Evolutionary conservation across 768 basidiomycete species (phyloP).

Genomic region (Dioszegia aurantiaca): DNA sequence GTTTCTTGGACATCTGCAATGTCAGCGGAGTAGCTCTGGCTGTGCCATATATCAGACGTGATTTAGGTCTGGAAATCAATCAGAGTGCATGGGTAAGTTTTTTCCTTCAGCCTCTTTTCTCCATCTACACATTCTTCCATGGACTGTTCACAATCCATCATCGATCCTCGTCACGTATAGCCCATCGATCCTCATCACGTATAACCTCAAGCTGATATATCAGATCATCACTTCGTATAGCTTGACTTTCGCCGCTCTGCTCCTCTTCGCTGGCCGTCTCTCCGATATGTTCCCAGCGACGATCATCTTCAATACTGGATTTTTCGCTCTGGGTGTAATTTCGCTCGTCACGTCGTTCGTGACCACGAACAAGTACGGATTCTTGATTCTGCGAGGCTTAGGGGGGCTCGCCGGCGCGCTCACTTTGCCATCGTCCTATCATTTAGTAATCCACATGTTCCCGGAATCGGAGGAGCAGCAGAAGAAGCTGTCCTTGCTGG

Average conservation of each 20-base stretch:
- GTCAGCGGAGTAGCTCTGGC: constrained; percentile 44
- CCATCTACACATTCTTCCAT: too few relatives aligned
- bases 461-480: constrained; percentile 57
- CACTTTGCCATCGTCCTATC: constrained; percentile 48
- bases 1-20: constrained; percentile 30
- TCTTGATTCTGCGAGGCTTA: constrained; percentile 60
- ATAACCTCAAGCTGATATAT: not conserved
- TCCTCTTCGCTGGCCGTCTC: constrained; percentile 47
- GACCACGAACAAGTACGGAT: constrained; percentile 55
- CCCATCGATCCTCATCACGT: not conserved
- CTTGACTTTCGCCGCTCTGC: constrained; percentile 38
- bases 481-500: constrained; percentile 57
- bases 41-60: constrained; percentile 37
- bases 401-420: constrained; percentile 58
- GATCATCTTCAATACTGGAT: constrained; percentile 55
- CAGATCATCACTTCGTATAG: constrained; percentile 45
- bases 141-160: not conserved
- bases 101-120: not conserved
- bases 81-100: constrained; percentile 40
- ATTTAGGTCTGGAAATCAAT: constrained; percentile 30
- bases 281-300: constrained; percentile 50
- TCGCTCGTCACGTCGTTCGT: constrained; percentile 58
- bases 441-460: constrained; percentile 59
- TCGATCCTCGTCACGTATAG: not conserved
- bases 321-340: constrained; percentile 55